Evolutionary conservation across 2,329 filamentous ascomycete genomes (phyloP), one percentile per base, ranked within the genome.

Genomic region (Phialophora expanda): DNA sequence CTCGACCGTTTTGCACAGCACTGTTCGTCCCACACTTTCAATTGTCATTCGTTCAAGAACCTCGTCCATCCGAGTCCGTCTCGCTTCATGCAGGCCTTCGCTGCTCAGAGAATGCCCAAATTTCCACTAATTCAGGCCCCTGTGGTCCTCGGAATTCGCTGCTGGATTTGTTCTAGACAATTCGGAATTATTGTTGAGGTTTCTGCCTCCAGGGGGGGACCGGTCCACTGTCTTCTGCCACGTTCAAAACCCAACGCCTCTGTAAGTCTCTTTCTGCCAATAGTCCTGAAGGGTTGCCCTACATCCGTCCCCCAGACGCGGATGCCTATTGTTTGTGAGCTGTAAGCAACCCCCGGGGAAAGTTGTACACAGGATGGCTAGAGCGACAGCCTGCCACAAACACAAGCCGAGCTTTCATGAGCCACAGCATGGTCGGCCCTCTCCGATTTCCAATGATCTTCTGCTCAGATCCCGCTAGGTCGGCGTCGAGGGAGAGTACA

Each of bases 281-380:
- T 61, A 20, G 20, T 32, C n/a, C 9, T 32, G 53, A 34, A 30
- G 46, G 58, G 32, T 53, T 51, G 28, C 11, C 22, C 46, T 41
- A 54, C n/a, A 2, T n/a, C 58, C n/a, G 46, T 24, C 48, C 38
- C 56, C 56, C 54, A 34, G 30, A 38, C 54, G 61, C 41, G 50
- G 58, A 26, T 30, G 53, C 32, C 63, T 53, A 44, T 50, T n/a
- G 54, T 55, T 50, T 64, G 32, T 53, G 62, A 60, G 51, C 59
- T 57, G 38, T 51, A 38, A 44, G 38, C 38, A 44, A 61, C 54
- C 56, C 66, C 66, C 62, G 51, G 66, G 63, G 66, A 63, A 56
- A 53, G 62, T 63, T 46, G 66, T 66, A 61, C 63, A 56, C 56
- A 61, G 50, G 62, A 46, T 65, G 34, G 58, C 61, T 17, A 54